These are phyloP conservation scores for Trichophyton rubrum DNA, from an alignment of 2,329 filamentous ascomycete genomes.

Conservation along the genomic window DNA sequence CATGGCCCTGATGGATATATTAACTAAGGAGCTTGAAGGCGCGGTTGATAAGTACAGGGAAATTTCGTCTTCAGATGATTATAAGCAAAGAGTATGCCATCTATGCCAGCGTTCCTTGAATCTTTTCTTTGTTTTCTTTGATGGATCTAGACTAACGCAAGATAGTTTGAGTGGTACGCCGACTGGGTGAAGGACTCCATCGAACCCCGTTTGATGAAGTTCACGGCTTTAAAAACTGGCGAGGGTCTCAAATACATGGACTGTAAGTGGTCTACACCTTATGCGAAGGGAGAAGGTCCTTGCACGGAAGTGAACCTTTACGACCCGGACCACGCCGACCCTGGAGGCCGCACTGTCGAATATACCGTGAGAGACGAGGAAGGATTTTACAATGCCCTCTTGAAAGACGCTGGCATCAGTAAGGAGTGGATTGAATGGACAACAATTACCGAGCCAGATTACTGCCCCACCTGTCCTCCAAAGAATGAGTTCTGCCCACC, in stretches of 20 bases:
- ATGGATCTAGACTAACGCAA: background rate
- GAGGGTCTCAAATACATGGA: slow-evolving; percentile 6
- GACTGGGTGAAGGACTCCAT: slow-evolving; percentile 5
- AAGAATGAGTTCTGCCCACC: background rate
- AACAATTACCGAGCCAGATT: background rate
- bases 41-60: background rate
- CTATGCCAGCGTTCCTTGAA: too few species aligned
- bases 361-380: background rate
- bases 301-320: background rate
- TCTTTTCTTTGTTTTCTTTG: background rate
- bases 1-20: background rate
- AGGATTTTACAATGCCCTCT: background rate
- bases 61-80: background rate
- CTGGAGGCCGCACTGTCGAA: background rate
- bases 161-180: slow-evolving; percentile 1
- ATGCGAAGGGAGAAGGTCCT: background rate
- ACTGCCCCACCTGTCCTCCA: background rate
- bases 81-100: background rate
- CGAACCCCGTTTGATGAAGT: background rate
- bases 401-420: background rate
- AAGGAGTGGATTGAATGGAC: slow-evolving; percentile 4
- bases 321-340: background rate
- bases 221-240: background rate
- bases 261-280: background rate
- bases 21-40: background rate